phyloP scores from a whole-genome alignment of 192 early-diverging fungal species.

The Thoreauomyces humboldtii region DNA sequence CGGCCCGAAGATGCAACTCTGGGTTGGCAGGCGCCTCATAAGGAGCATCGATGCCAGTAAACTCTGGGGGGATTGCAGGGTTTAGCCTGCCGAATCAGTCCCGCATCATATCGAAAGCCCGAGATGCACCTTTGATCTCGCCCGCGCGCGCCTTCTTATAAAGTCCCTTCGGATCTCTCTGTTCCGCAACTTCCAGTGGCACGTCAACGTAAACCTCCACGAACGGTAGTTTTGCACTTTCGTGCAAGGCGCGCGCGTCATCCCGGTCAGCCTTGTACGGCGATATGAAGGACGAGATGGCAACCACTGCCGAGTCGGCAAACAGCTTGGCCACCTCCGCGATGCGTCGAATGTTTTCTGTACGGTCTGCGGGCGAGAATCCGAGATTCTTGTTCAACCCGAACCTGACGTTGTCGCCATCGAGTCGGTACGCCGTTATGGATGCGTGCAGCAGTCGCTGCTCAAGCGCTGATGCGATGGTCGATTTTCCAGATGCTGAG shows the following conservation, averaged over 20 bases:
- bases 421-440: constrained; percentile 82
- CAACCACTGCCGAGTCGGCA: constrained; percentile 77
- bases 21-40: constrained; percentile 83
- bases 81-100: not conserved
- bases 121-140: constrained; percentile 70
- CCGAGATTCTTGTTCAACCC: constrained; percentile 94
- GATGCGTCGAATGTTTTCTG: constrained; percentile 94
- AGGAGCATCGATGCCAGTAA: constrained; percentile 91
- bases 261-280: constrained; percentile 84
- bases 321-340: constrained; percentile 90
- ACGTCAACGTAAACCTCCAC: constrained; percentile 87
- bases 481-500: constrained; percentile 93
- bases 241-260: constrained; percentile 73
- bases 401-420: constrained; percentile 97
- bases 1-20: constrained; percentile 83
- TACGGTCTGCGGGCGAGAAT: constrained; percentile 85
- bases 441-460: constrained; percentile 76
- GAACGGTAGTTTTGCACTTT: constrained; percentile 76
- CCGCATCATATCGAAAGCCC: not conserved
- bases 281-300: constrained; percentile 88
- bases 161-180: constrained; percentile 91
- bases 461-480: constrained; percentile 86
- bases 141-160: constrained; percentile 95
- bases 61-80: constrained; percentile 56
- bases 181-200: constrained; percentile 80